Base-by-base conservation (phyloP, 225 moss, liverwort and hornwort species). In the Physcomitrium patens region DNA sequence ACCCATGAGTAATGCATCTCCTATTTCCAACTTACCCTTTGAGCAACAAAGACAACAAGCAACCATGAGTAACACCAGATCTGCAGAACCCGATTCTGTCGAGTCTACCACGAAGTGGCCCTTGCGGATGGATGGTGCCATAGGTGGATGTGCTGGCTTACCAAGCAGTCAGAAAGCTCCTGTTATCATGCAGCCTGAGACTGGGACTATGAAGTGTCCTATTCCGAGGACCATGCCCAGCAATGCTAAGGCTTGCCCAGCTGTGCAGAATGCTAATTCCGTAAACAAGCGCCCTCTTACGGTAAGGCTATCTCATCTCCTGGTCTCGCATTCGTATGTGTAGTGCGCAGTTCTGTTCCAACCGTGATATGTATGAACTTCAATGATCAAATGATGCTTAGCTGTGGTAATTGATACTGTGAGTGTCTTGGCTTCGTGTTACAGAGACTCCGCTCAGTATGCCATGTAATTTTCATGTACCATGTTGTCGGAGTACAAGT, bases 221-320 rank as follows among this genome's bases (percentile, higher is more conserved):
- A 23, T 88, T 16, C 85, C 87, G 23, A 74, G 80, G 48, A 85
- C 44, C 27, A 73, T 59, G 42, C 12, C 53, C 2, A 37, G 31
- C 51, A 74, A 59, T 70, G 68, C 75, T 17, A 76, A 42, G 9
- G 22, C 55, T n/a, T 68, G 63, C 55, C 63, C 79, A 55, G 56
- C 67, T 60, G 71, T 75, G 5, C 31, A 37, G 7, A 85, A 72
- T 68, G 62, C 53, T 15, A 85, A 51, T 20, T 48, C 43, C 16
- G 65, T 53, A 0, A 75, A 61, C 82, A 88, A 88, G 78, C 82
- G 87, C 3, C 82, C 85, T 65, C 77, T 81, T 56, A 76, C 66
- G 67, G 87, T 87, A 77, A 66, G 31, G 7, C 19, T 19, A 8
- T 61, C 13, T 50, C n/a, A 44, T 10, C 53, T 18, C 64, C 27